Conservation (phyloP, 169 alveolate genomes). For the Eimeria acervulina region DNA sequence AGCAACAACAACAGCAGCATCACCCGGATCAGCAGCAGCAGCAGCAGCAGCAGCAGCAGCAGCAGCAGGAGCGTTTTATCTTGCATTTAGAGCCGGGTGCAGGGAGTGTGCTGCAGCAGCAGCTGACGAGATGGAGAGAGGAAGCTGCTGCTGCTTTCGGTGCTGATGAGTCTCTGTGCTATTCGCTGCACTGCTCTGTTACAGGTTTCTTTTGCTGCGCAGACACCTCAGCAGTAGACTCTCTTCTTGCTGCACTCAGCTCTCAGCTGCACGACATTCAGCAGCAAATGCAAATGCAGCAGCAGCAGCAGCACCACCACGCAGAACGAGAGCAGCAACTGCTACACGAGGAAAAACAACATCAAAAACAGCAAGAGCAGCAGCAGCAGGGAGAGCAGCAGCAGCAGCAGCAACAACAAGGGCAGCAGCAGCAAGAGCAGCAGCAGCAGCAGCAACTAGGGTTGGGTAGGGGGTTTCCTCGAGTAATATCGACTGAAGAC, state of each 20-base stretch:
- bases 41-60: conserved; percentile 19
- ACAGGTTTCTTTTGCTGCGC: background rate
- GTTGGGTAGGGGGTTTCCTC: background rate
- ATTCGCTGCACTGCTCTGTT: conserved; percentile 8
- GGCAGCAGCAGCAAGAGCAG: conserved; percentile 3
- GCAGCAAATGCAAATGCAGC: too few species aligned
- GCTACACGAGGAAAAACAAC: background rate
- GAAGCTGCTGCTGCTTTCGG: conserved; percentile 24
- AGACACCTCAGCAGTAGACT: background rate
- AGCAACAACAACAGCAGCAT: too few species aligned
- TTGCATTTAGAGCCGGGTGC: background rate
- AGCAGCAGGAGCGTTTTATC: background rate
- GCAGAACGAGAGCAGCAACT: background rate
- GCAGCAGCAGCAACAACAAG: background rate
- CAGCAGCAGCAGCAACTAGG: too few species aligned
- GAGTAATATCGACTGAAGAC: background rate
- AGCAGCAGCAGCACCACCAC: too few species aligned
- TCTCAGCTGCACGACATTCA: background rate
- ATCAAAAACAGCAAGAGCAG: background rate
- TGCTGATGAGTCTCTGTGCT: background rate
- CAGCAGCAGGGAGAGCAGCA: too few species aligned
- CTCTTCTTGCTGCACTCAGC: background rate
- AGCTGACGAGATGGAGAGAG: background rate
- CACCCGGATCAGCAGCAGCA: too few species aligned
- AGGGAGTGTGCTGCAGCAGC: background rate